Evolutionary conservation across 2,329 filamentous ascomycete genomes (phyloP).

Genomic region (Epichloe elymi): DNA sequence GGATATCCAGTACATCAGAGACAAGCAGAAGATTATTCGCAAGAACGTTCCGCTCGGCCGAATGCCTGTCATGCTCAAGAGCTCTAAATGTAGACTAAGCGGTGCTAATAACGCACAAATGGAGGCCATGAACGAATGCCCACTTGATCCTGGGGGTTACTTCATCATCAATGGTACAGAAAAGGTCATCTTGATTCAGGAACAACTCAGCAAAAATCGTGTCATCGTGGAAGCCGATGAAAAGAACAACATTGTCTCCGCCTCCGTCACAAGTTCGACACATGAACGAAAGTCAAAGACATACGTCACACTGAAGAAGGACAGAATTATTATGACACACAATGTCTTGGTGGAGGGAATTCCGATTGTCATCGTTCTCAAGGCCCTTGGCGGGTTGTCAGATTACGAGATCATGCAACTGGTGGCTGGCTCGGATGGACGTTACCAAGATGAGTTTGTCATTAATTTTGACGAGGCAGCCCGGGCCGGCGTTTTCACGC

Average conservation of each 20-base stretch:
- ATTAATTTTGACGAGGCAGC: constrained; percentile 91
- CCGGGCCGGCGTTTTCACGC: constrained; percentile 74
- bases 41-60: constrained; percentile 73
- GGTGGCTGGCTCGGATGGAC: constrained; percentile 72
- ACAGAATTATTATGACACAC: constrained; percentile 76
- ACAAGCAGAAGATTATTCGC: constrained; percentile 60
- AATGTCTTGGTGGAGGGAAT: constrained; percentile 88
- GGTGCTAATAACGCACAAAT: constrained; percentile 78
- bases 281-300: constrained; percentile 97
- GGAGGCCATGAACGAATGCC: constrained; percentile 88
- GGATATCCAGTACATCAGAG: constrained; percentile 80
- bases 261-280: constrained; percentile 94
- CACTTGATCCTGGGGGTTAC: constrained; percentile 94
- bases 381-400: constrained; percentile 84
- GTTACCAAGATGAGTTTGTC: constrained; percentile 88
- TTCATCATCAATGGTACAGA: constrained; percentile 97
- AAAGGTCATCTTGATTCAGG: constrained; percentile 96
- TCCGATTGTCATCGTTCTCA: constrained; percentile 87
- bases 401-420: constrained; percentile 92
- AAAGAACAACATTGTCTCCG: constrained; percentile 87
- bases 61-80: constrained; percentile 94
- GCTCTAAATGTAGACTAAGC: constrained; percentile 78
- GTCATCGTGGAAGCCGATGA: constrained; percentile 90
- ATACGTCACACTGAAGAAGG: constrained; percentile 89
- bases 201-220: constrained; percentile 97